phyloP scores from a whole-genome alignment of 495 filamentous ascomycete genomes.

The Talaromyces proteolyticus region DNA sequence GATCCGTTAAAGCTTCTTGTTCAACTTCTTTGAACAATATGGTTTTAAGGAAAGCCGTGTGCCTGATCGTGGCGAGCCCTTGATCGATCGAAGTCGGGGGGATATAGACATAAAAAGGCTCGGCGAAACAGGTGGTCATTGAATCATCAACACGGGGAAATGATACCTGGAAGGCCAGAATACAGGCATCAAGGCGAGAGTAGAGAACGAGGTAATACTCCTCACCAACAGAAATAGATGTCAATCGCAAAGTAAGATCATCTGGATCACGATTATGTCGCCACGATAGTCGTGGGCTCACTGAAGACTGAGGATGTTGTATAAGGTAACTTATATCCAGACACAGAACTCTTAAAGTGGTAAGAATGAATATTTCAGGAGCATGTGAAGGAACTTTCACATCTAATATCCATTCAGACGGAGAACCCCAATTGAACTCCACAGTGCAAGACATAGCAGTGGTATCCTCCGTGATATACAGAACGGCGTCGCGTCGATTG shows the following conservation, averaged over 20 bases:
- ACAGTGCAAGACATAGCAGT: slow-evolving; percentile 18
- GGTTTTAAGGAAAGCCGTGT: slow-evolving; percentile 14
- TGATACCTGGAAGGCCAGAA: slow-evolving; percentile 30
- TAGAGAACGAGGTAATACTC: slow-evolving; percentile 33
- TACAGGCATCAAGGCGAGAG: slow-evolving; percentile 34
- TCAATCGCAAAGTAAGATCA: slow-evolving; percentile 36
- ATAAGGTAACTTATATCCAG: slow-evolving; percentile 19
- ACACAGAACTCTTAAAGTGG: slow-evolving; percentile 39
- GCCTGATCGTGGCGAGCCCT: not conserved
- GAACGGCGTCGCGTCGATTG: slow-evolving; percentile 33
- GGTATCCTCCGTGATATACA: slow-evolving; percentile 25
- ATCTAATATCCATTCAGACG: slow-evolving; percentile 50
- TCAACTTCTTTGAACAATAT: slow-evolving; percentile 31
- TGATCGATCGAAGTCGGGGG: slow-evolving; percentile 11
- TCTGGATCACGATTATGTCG: slow-evolving; percentile 39
- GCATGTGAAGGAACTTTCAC: slow-evolving; percentile 37
- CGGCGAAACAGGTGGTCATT: slow-evolving; percentile 18
- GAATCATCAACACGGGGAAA: slow-evolving; percentile 10
- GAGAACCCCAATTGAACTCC: slow-evolving; percentile 26
- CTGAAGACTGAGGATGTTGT: slow-evolving; percentile 7
- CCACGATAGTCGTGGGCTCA: slow-evolving; percentile 30
- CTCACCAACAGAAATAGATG: slow-evolving; percentile 21
- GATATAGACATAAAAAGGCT: slow-evolving; percentile 35
- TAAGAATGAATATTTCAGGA: slow-evolving; percentile 52
- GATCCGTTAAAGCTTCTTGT: slow-evolving; percentile 12